Percentiles rank a stretch among this genome's conserved stretches.
Conservation (phyloP, 2,329 filamentous ascomycete species). For the Neurospora sp. region DNA sequence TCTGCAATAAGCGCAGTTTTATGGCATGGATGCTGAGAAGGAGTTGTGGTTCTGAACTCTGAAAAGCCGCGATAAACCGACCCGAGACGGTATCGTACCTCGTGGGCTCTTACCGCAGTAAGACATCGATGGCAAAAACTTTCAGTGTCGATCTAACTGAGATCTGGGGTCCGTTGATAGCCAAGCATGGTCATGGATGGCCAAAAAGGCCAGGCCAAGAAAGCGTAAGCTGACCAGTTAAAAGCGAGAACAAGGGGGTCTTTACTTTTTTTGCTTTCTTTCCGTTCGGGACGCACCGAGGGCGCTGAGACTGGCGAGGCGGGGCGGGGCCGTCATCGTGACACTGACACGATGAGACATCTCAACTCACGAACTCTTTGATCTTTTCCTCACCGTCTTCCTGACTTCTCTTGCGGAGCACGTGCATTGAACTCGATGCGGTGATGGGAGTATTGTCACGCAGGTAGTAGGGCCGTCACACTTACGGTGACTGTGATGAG, state of each 20-base stretch:
- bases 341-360: background rate
- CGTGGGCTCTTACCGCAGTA: background rate
- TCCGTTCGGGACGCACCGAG: background rate
- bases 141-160: background rate
- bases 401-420: background rate
- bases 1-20: background rate
- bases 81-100: no score
- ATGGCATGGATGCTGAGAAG: background rate
- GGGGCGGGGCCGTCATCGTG: background rate
- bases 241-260: background rate
- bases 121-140: background rate
- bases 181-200: background rate
- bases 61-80: background rate
- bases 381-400: background rate
- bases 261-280: background rate
- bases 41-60: background rate
- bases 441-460: background rate
- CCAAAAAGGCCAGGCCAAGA: background rate
- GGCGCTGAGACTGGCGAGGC: background rate
- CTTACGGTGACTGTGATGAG: background rate
- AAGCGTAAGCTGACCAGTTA: background rate
- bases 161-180: background rate
- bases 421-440: background rate
- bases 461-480: background rate
- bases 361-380: background rate